Evolutionary conservation across 2,329 filamentous ascomycete species (phyloP), one percentile per base, ranked within the genome.

Genomic region (Cryphonectria carpinicola): DNA sequence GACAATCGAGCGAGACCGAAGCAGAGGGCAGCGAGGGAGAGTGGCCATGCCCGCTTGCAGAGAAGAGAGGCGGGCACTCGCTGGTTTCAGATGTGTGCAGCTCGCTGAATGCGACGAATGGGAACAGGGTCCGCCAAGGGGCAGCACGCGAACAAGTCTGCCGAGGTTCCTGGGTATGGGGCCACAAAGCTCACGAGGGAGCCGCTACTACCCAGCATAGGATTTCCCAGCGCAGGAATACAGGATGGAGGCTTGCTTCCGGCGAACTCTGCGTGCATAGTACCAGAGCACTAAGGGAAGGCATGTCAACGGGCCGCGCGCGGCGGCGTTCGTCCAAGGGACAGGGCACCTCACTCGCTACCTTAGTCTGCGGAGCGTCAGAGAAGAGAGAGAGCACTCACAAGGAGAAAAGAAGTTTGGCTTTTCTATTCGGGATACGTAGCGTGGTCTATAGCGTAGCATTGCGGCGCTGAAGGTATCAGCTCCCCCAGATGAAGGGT

Each of bases 181-280:
- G 17, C 25, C 43, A 49, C 62, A 17, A 28, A 25, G 41, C 19
- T 37, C 22, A 17, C 46, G n/a, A 66, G 60, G 63, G 43, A 69
- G 67, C 56, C 43, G 58, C 63, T 43, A 64, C 54, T 60, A 35
- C 62, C 67, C 49, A 70, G 35, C 63, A 69, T 52, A 46, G 63
- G 58, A 69, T 67, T 19, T 58, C 70, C 65, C 65, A 69, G 64
- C 39, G 43, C 67, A 54, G 43, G 32, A 22, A 19, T 8, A 17
- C 43, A 37, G 46, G 32, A 61, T 46, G 32, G 17, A 67, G 66
- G 28, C 54, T 35, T 32, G 54, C 17, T 32, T 32, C 28, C 25
- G 54, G 54, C 14, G 28, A 8, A 17, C 13, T 17, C 54, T 58
- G 54, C 25, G 52, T 17, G n/a, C 25, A 49, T 22, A 49, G 46